A percentile compares a stretch with the other conserved stretches of the same genome.
These are phyloP conservation scores for Monilinia aucupariae DNA, from an alignment of 2,329 filamentous ascomycete genomes.

Conservation along the genomic window DNA sequence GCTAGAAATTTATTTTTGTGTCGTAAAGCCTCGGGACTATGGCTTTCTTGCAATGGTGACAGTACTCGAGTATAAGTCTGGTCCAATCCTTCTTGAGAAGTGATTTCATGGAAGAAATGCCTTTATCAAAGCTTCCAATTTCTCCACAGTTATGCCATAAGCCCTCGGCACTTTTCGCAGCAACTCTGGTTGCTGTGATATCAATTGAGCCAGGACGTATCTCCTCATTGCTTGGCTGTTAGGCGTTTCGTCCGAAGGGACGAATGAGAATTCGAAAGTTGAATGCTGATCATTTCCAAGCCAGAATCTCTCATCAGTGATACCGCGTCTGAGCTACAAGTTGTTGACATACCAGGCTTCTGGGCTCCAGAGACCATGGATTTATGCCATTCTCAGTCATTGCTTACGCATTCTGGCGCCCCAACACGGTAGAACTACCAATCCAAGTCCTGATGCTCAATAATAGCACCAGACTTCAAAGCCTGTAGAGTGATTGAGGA, in stretches of 20 bases:
- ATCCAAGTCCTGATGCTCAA: slow-evolving; percentile 17
- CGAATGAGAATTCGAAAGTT: slow-evolving; percentile 16
- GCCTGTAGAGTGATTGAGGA: slow-evolving; percentile 5
- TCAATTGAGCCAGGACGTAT: slow-evolving; percentile 14
- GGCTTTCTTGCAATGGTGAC: slow-evolving; percentile 13
- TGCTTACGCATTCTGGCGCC: neutral
- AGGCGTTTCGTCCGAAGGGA: slow-evolving; percentile 4
- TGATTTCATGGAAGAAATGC: slow-evolving; percentile 11
- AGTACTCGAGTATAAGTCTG: slow-evolving; percentile 15
- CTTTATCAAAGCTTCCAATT: slow-evolving; percentile 8
- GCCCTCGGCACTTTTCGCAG: slow-evolving; percentile 9
- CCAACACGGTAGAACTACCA: slow-evolving; percentile 16
- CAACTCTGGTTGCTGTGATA: slow-evolving; percentile 12
- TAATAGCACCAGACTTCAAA: slow-evolving; percentile 5
- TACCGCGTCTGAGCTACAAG: neutral
- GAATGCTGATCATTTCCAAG: neutral
- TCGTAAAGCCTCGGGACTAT: neutral
- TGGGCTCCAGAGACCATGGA: neutral
- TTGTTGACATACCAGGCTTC: slow-evolving; percentile 6
- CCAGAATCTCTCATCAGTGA: neutral
- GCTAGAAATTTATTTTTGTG: neutral
- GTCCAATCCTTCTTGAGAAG: slow-evolving; percentile 10
- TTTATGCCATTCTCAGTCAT: slow-evolving; percentile 13
- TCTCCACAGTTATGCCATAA: neutral
- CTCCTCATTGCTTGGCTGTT: slow-evolving; percentile 12